phyloP scores from a whole-genome alignment of 75 land plant species.

The Cunninghamia lanceolata region DNA sequence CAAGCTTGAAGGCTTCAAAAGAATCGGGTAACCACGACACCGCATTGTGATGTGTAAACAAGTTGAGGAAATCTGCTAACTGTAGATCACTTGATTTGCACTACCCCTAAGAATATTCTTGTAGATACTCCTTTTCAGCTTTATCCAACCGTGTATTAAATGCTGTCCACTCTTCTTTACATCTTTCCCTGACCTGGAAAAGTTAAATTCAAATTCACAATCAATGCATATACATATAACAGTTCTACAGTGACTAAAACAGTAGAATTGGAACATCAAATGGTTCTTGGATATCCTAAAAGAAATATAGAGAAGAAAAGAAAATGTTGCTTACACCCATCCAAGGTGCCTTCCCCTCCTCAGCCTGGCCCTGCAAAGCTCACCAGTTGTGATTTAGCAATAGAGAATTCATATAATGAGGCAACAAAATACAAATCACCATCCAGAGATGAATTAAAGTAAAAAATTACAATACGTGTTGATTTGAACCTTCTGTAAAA shows the following conservation, averaged over 20 bases:
- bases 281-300: not conserved
- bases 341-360: constrained; percentile 56
- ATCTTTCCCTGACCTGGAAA: constrained; percentile 39
- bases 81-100: not conserved
- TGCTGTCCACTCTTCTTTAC: constrained; percentile 35
- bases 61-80: not conserved
- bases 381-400: not conserved
- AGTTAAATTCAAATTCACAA: not conserved
- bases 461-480: not conserved
- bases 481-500: not conserved
- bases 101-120: not conserved
- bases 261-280: not conserved
- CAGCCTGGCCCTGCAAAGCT: constrained; percentile 38
- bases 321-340: constrained; percentile 50
- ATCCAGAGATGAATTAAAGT: not conserved
- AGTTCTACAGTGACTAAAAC: not conserved
- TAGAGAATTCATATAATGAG: not conserved
- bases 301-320: constrained; percentile 1
- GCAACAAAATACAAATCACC: not conserved
- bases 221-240: not conserved
- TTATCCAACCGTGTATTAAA: constrained; percentile 26
- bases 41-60: not conserved
- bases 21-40: constrained; percentile 7
- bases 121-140: constrained; percentile 27
- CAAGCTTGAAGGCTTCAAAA: constrained; percentile 8